Conservation (phyloP, 2,329 filamentous ascomycete genomes). For the Pseudocercospora pini-densiflorae region DNA sequence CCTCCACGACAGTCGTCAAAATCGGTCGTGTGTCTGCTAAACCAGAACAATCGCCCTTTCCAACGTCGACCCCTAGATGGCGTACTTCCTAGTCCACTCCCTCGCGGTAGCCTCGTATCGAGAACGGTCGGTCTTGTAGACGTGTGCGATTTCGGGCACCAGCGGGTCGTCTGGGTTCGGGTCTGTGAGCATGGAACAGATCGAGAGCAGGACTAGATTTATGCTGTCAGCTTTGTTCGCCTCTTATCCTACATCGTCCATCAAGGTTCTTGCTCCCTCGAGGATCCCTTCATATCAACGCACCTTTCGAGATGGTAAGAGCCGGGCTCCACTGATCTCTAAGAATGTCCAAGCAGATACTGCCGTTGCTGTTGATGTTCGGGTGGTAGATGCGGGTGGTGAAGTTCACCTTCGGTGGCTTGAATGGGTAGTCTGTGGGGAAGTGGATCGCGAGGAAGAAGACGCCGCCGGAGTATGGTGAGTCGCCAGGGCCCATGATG, state of each 20-base stretch:
- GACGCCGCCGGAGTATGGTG: constrained; percentile 95
- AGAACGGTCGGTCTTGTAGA: constrained; percentile 98
- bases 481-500: constrained; percentile 98
- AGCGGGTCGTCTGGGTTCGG: constrained; percentile 99
- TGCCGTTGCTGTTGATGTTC: constrained; percentile 99
- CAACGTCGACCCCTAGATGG: constrained; percentile 67
- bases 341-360: constrained; percentile 97
- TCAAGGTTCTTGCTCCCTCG: constrained; percentile 18
- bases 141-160: constrained; percentile 97
- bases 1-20: not conserved
- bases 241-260: constrained; percentile 23
- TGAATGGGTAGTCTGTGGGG: constrained; percentile 99
- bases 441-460: constrained; percentile 99
- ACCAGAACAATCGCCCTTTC: not conserved
- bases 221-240: constrained; percentile 30
- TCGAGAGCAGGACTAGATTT: constrained; percentile 82
- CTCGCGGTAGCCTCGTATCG: constrained; percentile 95
- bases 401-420: constrained; percentile 99
- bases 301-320: constrained; percentile 97
- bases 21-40: not conserved
- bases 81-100: constrained; percentile 99
- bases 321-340: constrained; percentile 99
- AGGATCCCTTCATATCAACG: constrained; percentile 12
- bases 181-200: constrained; percentile 99
- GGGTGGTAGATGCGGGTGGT: constrained; percentile 99